Base-by-base conservation (phyloP, 177 flowering plant genomes). In the Vitis hybrid region DNA sequence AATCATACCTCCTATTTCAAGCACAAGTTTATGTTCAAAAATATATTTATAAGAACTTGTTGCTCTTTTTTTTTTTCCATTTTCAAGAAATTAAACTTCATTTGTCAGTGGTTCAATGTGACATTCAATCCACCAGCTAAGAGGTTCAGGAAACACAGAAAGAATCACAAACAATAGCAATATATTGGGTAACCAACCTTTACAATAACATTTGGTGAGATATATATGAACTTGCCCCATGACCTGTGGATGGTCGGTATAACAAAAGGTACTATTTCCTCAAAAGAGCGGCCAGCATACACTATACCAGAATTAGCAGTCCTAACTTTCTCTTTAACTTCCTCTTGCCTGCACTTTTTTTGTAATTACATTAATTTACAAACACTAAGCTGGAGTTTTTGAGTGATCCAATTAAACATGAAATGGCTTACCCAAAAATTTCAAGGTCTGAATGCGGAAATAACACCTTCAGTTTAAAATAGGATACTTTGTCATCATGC, bases 371-470 rank as follows among this genome's bases (percentile, higher is more conserved):
- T 24, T 14, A 53, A 10, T n/a, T 65, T 11, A 59, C 7, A 15
- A 41, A 5, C 46, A 41, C 46, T 41, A 21, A 21, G 68, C 12
- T 1, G 2, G 20, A 56, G 51, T 17, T 35, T 11, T 12, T 27
- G 68, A 64, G 14, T 8, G 35, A 11, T n/a, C n/a, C 6, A 48
- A 30, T 4, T 11, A 48, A 57, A n/a, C 9, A 51, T 41, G 27
- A 2, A 18, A 60, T 53, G 14, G 50, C 78, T 75, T 70, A 79
- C 82, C 79, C 82, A 73, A 79, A 58, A 55, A 79, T 58, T 27
- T 75, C 79, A 56, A 79, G 65, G 65, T 79, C 70, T 62, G 82
- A 69, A 59, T 75, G 57, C 8, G 82, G 82, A 76, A 79, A 79
- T 58, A 79, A 58, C 55, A 69, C 76, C 63, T 79, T 79, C 67